Evolutionary conservation across 768 basidiomycete species (phyloP).

Genomic region (Podaxis sp.): DNA sequence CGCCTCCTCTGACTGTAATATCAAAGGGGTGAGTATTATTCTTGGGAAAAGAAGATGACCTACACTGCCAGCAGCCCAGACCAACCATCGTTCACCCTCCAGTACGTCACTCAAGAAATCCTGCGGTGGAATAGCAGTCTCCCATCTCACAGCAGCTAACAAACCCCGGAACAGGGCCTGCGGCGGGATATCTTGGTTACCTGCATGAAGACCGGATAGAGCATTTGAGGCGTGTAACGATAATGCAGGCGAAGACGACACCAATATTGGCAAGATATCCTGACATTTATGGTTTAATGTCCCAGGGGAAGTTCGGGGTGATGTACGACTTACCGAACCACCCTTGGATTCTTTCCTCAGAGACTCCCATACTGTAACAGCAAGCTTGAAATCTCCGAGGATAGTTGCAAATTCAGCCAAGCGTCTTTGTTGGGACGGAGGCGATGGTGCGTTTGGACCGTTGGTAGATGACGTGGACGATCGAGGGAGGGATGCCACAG

Average conservation of each 20-base stretch:
- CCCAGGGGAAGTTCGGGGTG: neutral
- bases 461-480: conserved; percentile 32
- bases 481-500: conserved; percentile 39
- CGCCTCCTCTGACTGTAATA: conserved; percentile 61
- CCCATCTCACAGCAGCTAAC: conserved; percentile 74
- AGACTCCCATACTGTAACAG: conserved; percentile 80
- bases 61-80: conserved; percentile 83
- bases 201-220: conserved; percentile 44
- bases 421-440: conserved; percentile 74
- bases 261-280: conserved; percentile 80
- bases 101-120: conserved; percentile 59
- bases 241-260: conserved; percentile 63
- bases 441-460: conserved; percentile 24
- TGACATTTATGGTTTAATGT: conserved; percentile 25
- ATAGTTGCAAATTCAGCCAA: conserved; percentile 95
- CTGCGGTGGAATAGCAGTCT: conserved; percentile 50
- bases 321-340: conserved; percentile 63
- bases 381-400: conserved; percentile 86
- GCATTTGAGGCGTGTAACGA: conserved; percentile 62
- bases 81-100: conserved; percentile 83
- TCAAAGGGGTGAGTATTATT: conserved; percentile 21
- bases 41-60: conserved; percentile 25
- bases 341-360: conserved; percentile 84
- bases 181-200: conserved; percentile 49
- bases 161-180: conserved; percentile 69